Evolutionary conservation across 179 eudicot genomes (phyloP).

Genomic region (Gypsophila paniculata): DNA sequence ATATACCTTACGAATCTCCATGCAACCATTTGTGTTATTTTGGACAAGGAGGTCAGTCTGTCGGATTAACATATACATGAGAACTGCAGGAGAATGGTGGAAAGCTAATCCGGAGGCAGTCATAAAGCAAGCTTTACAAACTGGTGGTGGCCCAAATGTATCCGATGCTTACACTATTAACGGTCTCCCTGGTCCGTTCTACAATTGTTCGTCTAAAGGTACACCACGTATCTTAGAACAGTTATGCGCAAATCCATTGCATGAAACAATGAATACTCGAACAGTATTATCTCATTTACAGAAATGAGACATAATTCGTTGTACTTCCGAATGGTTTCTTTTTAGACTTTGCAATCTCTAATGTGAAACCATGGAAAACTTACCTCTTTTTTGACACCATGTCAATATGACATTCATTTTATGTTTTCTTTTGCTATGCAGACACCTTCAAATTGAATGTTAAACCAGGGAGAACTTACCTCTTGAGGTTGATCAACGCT

Average conservation of each 20-base stretch:
- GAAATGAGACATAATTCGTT: no score
- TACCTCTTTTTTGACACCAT: no score
- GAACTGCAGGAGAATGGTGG: slow-evolving; percentile 35
- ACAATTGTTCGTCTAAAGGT: slow-evolving; percentile 35
- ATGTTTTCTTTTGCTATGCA: neutral
- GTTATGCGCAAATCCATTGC: no score
- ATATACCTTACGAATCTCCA: no score
- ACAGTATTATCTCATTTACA: no score
- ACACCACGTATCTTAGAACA: neutral
- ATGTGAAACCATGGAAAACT: no score
- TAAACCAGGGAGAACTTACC: slow-evolving; percentile 29
- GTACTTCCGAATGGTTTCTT: neutral
- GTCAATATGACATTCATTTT: neutral
- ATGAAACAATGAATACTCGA: no score
- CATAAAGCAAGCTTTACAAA: slow-evolving; percentile 29
- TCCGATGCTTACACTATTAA: slow-evolving; percentile 42
- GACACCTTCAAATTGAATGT: slow-evolving; percentile 35
- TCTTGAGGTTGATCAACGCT: slow-evolving; percentile 32
- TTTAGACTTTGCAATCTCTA: no score
- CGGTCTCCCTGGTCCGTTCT: slow-evolving; percentile 36
- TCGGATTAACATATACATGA: neutral
- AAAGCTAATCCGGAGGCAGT: slow-evolving; percentile 34
- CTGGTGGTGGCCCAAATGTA: slow-evolving; percentile 34
- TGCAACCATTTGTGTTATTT: no score
- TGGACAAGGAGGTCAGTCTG: no score